Evolutionary conservation across 2,329 filamentous ascomycete species (phyloP).

Genomic region (Tolypocladium guangdongense): DNA sequence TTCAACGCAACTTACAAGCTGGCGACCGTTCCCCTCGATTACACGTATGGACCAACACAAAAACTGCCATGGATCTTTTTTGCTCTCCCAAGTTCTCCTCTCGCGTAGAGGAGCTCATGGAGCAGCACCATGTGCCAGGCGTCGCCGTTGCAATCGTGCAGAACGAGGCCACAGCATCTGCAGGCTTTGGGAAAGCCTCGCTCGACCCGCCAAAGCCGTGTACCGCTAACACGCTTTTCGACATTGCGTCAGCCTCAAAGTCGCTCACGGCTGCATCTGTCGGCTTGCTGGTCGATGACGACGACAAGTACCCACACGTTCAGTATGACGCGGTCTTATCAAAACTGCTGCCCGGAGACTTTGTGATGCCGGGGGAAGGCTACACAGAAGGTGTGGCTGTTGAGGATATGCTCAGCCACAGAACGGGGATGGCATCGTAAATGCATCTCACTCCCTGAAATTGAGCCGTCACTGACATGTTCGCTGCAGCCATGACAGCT

Average conservation of each 20-base stretch:
- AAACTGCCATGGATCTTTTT: conserved; percentile 8
- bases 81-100: conserved; percentile 7
- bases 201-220: conserved; percentile 7
- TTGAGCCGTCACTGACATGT: neutral
- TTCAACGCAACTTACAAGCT: neutral
- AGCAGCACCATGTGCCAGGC: conserved; percentile 11
- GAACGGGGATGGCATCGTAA: conserved; percentile 15
- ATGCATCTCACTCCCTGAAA: neutral
- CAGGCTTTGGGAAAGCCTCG: conserved; percentile 11
- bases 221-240: conserved; percentile 15
- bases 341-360: conserved; percentile 14
- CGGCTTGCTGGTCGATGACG: conserved; percentile 12
- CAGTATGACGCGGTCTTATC: conserved; percentile 13
- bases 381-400: conserved; percentile 11
- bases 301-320: conserved; percentile 11
- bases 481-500: conserved; percentile 11
- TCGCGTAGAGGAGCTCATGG: conserved; percentile 8
- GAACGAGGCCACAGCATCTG: conserved; percentile 7
- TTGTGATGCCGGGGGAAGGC: conserved; percentile 11
- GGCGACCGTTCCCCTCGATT: neutral
- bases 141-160: conserved; percentile 13
- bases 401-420: conserved; percentile 13
- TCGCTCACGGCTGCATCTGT: conserved; percentile 15
- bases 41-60: neutral
- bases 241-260: conserved; percentile 15